Conservation (phyloP, 208 protist species). For the Wallacemonas collosoma region DNA sequence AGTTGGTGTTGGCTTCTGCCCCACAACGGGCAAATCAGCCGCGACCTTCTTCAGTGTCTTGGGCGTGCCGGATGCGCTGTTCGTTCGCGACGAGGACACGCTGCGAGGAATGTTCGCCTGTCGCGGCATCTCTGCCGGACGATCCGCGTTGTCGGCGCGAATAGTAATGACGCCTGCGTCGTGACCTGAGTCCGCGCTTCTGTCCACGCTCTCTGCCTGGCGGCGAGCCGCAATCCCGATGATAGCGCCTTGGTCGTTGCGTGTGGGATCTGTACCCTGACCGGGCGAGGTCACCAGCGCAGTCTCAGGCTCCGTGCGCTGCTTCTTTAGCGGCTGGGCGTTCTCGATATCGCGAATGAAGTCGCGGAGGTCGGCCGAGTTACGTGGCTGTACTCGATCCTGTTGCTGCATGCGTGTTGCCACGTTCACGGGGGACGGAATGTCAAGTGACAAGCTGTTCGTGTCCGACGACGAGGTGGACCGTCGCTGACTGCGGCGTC, state of each 20-base stretch:
- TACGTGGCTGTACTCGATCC: constrained; percentile 40
- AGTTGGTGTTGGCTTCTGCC: constrained; percentile 3
- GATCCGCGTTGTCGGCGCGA: constrained; percentile 57
- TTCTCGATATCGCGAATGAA: constrained; percentile 31
- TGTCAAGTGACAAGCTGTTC: constrained; percentile 54
- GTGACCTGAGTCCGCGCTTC: constrained; percentile 21
- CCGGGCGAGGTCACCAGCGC: constrained; percentile 20
- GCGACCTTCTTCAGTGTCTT: constrained; percentile 1
- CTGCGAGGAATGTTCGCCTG: constrained; percentile 66
- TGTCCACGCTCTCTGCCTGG: constrained; percentile 59
- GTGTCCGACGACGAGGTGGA: constrained; percentile 18
- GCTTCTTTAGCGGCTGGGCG: constrained; percentile 23
- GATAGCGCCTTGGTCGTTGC: constrained; percentile 61
- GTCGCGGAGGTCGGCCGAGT: constrained; percentile 52
- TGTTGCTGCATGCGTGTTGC: constrained; percentile 27
- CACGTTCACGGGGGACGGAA: constrained; percentile 63
- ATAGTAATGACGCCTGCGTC: constrained; percentile 63
- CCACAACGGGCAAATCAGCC: not conserved
- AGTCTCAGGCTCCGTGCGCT: constrained; percentile 7
- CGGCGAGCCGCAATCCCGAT: constrained; percentile 78
- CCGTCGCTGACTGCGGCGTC: constrained; percentile 18
- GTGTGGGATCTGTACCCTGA: constrained; percentile 24
- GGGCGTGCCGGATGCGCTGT: not conserved
- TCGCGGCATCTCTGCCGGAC: constrained; percentile 52
- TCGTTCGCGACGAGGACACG: constrained; percentile 31